Base-by-base conservation (phyloP, 2,329 filamentous ascomycete species). In the Sphaerulina vaccinii region DNA sequence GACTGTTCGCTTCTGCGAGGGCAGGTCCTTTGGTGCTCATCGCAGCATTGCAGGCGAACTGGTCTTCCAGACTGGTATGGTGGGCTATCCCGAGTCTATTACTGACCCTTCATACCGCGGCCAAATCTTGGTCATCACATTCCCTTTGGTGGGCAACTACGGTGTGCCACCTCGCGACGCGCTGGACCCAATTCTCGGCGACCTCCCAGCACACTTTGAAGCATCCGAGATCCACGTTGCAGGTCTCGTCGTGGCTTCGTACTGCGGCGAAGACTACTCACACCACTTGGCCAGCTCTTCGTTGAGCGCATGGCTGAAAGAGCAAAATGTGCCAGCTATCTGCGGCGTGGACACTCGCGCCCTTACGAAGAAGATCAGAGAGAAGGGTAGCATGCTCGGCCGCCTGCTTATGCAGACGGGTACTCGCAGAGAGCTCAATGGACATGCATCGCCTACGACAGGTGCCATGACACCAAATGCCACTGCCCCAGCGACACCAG, bases 31-130 rank as follows among this genome's bases (percentile, higher is more conserved):
- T 71, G 93, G 93, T 73, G 91, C 92, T 59, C 81, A 89, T 68
- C 96, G 91, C 81, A 96, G 89, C 76, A 84, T 95, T 67, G 88
- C 92, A 61, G 93, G 93, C 72, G 93, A 99, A 79, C 80, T 99
- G 71, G 93, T 99, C 75, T 99, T 99, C 78, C 92, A 97, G 81
- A 99, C 93, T 52, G 93, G 93, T 73, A 96, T 97, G 91, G 93
- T 97, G 64, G 93, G 93, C 68, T 99, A 99, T 71, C 91, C 93
- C 36, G 93, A 99, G 79, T 95, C 87, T 41, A 80, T 93, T 64
- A 92, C 88, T 55, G 88, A 93, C 69, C 88, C 88, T 61, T 92
- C 88, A 43, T 92, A 93, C 74, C 86, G 87, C 43, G 88, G 88
- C 57, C 92, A 99, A 76, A 96, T 99, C 64, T 81, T 99, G 64